Evolutionary conservation across 139 green algal genomes (phyloP), one percentile per base, ranked within the genome.

Genomic region (Chlorella vulgaris): DNA sequence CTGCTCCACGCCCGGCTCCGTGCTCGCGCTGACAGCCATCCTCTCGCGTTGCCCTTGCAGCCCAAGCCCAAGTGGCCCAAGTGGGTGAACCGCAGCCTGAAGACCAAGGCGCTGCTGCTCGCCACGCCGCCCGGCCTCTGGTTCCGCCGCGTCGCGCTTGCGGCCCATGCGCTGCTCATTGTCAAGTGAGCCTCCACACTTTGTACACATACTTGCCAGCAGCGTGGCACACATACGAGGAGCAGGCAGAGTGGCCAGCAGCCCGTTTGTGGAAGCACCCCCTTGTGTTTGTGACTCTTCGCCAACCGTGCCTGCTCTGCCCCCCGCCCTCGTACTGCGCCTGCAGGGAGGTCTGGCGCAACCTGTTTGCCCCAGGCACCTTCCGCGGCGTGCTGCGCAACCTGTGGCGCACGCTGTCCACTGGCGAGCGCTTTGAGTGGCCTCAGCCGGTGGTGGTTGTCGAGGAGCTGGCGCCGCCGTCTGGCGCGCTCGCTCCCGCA

Each of bases 331-430:
- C n/a, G n/a, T n/a, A n/a, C n/a, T n/a, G n/a, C n/a, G n/a, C 7
- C 36, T 26, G 67, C 89, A 94, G 92, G 88, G 90, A 96, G 63
- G 58, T 95, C 0, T 96, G 93, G 93, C 86, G 84, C 47, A 74
- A 86, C 36, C 92, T 88, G 47, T 92, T 84, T 15, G 62, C 81
- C 8, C 88, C 86, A 6, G 93, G 93, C n/a, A 96, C 93, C 7
- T 91, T 93, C 60, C 84, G 89, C 18, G 81, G 69, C 1, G 84
- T 95, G 5, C 58, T 81, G 22, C 68, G 81, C 15, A 87, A 89
- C 1, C 29, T 90, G 7, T 73, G 82, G 58, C 43, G 53, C 35
- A 86, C 70, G 13, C 38, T 90, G 38, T 60, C 63, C 60, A 85
- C 33, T 4, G 47, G 61, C 0, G 53, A 51, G 58, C 35, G 50